Base-by-base conservation (phyloP, 768 basidiomycete species). In the Russula emetica region DNA sequence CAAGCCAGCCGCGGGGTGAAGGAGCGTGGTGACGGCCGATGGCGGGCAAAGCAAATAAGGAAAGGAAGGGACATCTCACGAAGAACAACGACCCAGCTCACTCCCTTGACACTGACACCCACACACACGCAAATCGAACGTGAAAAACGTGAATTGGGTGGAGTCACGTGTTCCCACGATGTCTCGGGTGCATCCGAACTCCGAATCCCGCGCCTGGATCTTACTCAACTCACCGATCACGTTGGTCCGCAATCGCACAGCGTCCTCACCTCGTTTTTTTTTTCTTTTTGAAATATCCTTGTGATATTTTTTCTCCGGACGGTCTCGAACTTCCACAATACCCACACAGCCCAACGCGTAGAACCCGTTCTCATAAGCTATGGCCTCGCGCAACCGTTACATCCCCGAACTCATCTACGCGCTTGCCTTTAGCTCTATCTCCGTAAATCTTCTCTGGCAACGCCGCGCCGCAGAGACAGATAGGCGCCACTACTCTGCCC, bases 341-440 rank as follows among this genome's bases (percentile, higher is more conserved):
- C 2, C 40, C 18, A 14, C n/a, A 0, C 36, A 11, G 26, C 20
- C 38, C 1, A 34, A 54, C 60, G 56, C 52, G 18, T 38, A 14
- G 28, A 42, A 42, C 26, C n/a, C 11, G 24, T 13, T 11, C 9
- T 22, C 40, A n/a, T 51, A n/a, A 24, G 16, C 54, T 28, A 66
- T 66, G 67, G 45, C 67, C 68, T 62, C 66, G 24, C 66, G 70
- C 60, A 55, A 68, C 8, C 70, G 72, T 8, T 88, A 88, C 74
- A 70, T 86, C 62, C 85, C 84, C 32, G 86, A 89, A 68, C 75
- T 86, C 58, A 58, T 88, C 66, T 89, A 83, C 72, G 82, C 86
- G 36, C 75, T 85, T 52, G 86, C 85, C 10, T 77, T 88, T 69
- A 83, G 82, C 53, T 87, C 87, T 26, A 72, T 88, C 64, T 83